Evolutionary conservation across 345 rosid species (phyloP), one percentile per base, ranked within the genome.

Genomic region (Melaleuca alternifolia): DNA sequence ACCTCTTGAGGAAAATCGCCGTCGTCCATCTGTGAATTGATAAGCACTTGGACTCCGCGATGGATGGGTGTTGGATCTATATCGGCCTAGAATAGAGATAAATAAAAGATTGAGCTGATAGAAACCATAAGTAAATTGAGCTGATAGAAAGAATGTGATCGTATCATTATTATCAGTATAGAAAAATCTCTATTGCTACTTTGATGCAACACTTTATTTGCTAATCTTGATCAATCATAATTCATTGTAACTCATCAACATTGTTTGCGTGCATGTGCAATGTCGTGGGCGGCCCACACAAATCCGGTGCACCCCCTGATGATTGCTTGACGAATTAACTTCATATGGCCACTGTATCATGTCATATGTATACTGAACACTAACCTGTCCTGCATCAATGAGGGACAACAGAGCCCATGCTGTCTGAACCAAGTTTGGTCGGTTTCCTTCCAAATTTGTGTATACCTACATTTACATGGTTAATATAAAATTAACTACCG

Each of bases 1-100:
- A 91, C 92, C 92, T 91, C 91, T 61, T 93, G 95, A 53, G 95
- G 93, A 77, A 92, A 93, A 90, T 93, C 95, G 10, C 95, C 95
- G 82, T 93, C 91, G 57, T 90, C 91, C 93, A 89, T 88, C 75
- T 92, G 95, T 82, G 92, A 85, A 81, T 93, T 92, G 86, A 92
- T 89, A 20, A 93, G 85, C 37, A 91, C 83, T 89, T 71, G 89
- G 50, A 90, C 88, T 26, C 95, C 94, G 1, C 83, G 88, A 85
- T 93, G 90, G 57, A 93, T 90, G 6, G 94, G 92, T 6, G 87
- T 86, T 44, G 92, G 86, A 86, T 93, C 87, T 26, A 85, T 84
- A 41, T 88, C 85, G 6, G 86, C 89, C 89, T 87, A 53, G 23
- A 30, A 6, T 28, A 28, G 51, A 83, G 41, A 65, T 62, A 41